These are phyloP conservation scores for Kazachstania viticola DNA, from an alignment of 805 yeast genomes.

Conservation along the genomic window DNA sequence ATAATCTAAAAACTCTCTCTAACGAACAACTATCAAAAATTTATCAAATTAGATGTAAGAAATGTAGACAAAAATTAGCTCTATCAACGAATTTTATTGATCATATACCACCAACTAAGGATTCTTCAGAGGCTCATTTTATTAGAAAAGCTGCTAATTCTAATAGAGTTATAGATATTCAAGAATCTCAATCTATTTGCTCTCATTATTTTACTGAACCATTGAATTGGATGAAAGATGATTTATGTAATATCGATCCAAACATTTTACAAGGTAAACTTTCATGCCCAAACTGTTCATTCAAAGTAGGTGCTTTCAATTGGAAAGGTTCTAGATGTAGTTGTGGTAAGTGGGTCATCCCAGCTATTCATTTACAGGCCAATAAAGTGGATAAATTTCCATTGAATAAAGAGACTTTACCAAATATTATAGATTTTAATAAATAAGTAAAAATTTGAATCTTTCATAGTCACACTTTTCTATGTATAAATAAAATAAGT, in stretches of 20 bases:
- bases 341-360: constrained; percentile 93
- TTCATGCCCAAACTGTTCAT: constrained; percentile 68
- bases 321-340: constrained; percentile 94
- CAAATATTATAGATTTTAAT: constrained; percentile 17
- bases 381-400: constrained; percentile 67
- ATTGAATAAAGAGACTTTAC: constrained; percentile 10
- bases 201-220: constrained; percentile 88
- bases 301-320: constrained; percentile 82
- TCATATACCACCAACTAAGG: constrained; percentile 57
- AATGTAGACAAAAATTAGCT: constrained; percentile 68
- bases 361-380: constrained; percentile 72
- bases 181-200: constrained; percentile 50
- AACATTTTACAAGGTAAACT: constrained; percentile 82
- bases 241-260: constrained; percentile 37
- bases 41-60: constrained; percentile 57
- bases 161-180: constrained; percentile 45
- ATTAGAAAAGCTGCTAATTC: constrained; percentile 52
- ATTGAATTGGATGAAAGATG: constrained; percentile 80
- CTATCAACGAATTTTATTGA: constrained; percentile 45
- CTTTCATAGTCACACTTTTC: not conserved
- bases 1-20: constrained; percentile 14
- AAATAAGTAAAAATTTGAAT: not conserved
- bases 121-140: constrained; percentile 55
- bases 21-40: constrained; percentile 18
- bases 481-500: not conserved